These are phyloP conservation scores for Serendipita vermifera DNA, from an alignment of 768 basidiomycete species.

Conservation along the genomic window DNA sequence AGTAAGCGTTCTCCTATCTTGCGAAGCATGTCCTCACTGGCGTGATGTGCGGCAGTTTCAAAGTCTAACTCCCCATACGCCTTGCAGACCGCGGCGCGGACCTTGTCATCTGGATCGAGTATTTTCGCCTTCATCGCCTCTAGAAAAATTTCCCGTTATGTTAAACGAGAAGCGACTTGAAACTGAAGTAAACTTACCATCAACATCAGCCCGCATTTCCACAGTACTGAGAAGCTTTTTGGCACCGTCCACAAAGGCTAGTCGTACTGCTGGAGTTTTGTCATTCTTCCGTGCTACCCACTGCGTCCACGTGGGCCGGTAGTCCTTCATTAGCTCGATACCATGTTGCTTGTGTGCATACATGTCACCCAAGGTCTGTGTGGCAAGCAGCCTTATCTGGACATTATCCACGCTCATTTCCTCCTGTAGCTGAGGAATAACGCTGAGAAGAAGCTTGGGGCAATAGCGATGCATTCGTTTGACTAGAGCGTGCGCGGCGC, in stretches of 20 bases:
- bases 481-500: constrained; percentile 72
- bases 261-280: constrained; percentile 51
- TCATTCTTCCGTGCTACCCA: constrained; percentile 78
- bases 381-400: constrained; percentile 63
- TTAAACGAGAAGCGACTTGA: not conserved
- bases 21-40: constrained; percentile 48
- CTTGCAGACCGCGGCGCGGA: constrained; percentile 73
- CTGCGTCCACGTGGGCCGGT: constrained; percentile 70
- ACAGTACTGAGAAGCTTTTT: constrained; percentile 52
- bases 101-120: constrained; percentile 80
- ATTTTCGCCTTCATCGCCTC: constrained; percentile 53
- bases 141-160: constrained; percentile 19
- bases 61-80: constrained; percentile 77
- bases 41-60: constrained; percentile 76
- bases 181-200: constrained; percentile 38
- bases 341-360: constrained; percentile 51
- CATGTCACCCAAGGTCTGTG: constrained; percentile 81
- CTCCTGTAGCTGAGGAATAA: constrained; percentile 86
- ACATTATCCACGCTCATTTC: constrained; percentile 69
- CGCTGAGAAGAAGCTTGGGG: constrained; percentile 71
- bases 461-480: constrained; percentile 67
- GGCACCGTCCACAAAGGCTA: constrained; percentile 64
- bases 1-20: constrained; percentile 55
- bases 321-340: constrained; percentile 61
- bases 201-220: constrained; percentile 54